phyloP scores from a whole-genome alignment of 495 filamentous ascomycete genomes.

The Penicillium subrubescens region DNA sequence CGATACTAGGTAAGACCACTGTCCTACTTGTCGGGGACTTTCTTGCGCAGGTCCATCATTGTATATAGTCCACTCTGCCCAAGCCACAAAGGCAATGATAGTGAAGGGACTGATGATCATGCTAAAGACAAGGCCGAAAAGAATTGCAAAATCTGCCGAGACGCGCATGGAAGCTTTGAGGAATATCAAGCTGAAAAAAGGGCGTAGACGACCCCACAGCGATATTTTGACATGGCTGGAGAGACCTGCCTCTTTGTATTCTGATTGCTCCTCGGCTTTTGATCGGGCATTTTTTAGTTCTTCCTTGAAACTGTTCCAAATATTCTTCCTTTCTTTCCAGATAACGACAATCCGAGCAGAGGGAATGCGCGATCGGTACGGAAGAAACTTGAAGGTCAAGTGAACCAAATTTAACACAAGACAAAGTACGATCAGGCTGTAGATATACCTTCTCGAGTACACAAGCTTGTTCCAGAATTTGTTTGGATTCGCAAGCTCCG shows the following conservation, averaged over 20 bases:
- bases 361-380: conserved; percentile 32
- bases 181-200: conserved; percentile 17
- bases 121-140: conserved; percentile 31
- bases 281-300: conserved; percentile 16
- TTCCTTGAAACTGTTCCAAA: conserved; percentile 23
- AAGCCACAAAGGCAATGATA: conserved; percentile 35
- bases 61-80: conserved; percentile 37
- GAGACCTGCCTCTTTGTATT: not conserved
- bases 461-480: conserved; percentile 24
- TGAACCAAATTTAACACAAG: conserved; percentile 30
- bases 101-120: conserved; percentile 40
- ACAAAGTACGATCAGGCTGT: conserved; percentile 33
- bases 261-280: not conserved
- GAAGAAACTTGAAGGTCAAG: conserved; percentile 28
- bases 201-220: not conserved
- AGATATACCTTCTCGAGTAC: conserved; percentile 38
- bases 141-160: conserved; percentile 19
- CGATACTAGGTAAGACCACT: conserved; percentile 35
- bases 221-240: not conserved
- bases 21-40: conserved; percentile 36
- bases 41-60: conserved; percentile 37
- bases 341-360: conserved; percentile 27
- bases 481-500: conserved; percentile 6
- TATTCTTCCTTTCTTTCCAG: conserved; percentile 28
- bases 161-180: conserved; percentile 18